Conservation (phyloP, 306 rosid genomes). For the Calophaca sinica region DNA sequence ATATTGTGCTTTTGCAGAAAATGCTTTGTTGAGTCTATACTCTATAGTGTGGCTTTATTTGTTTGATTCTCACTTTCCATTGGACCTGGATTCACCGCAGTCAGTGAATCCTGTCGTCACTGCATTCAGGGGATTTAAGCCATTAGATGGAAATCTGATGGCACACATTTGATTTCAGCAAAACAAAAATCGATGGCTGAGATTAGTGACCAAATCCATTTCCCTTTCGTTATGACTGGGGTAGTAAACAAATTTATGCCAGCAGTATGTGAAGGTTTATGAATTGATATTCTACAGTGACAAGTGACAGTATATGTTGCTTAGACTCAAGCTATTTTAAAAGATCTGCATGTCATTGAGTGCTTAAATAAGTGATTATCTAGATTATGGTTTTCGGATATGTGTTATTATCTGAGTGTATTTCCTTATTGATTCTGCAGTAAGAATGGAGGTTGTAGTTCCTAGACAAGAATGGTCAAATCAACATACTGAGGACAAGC, state of each 20-base stretch:
- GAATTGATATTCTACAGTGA: slow-evolving; percentile 1
- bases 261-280: neutral
- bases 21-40: slow-evolving; percentile 10
- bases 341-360: neutral
- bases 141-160: no score
- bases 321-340: slow-evolving; percentile 9
- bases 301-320: neutral
- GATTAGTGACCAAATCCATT: no score
- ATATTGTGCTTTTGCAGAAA: slow-evolving; percentile 1
- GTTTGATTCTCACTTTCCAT: slow-evolving; percentile 9
- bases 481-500: slow-evolving; percentile 27
- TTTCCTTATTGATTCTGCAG: slow-evolving; percentile 40
- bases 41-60: neutral
- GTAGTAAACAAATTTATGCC: neutral
- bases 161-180: no score
- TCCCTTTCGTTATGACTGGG: neutral
- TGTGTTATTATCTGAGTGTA: slow-evolving; percentile 5
- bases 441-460: slow-evolving; percentile 58
- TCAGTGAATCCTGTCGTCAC: no score
- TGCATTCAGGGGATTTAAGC: no score
- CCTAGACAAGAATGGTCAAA: slow-evolving; percentile 41
- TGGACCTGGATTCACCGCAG: no score
- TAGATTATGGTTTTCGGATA: slow-evolving; percentile 5
- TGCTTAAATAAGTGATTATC: slow-evolving; percentile 31
- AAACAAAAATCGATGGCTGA: no score